Base-by-base conservation (phyloP, 352 stramenopile genomes). In the Pythium angustatum region DNA sequence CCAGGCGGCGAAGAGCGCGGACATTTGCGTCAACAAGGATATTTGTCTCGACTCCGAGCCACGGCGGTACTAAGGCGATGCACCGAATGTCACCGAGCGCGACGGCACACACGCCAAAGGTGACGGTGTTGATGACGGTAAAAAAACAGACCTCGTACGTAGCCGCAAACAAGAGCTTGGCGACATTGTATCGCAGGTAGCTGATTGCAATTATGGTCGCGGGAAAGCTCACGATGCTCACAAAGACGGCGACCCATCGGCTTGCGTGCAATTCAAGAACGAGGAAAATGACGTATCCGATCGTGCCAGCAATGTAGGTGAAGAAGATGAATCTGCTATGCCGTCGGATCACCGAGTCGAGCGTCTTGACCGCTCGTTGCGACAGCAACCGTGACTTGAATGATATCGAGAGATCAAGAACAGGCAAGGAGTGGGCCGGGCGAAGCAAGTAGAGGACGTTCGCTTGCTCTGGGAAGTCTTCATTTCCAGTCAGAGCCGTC, bases 11-110 rank as follows among this genome's bases (percentile, higher is more conserved):
- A 19, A 56, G 24, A 4, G 44, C 57, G 31, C 31, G 45, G 7
- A 56, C 33, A 17, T 56, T 56, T 5, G 57, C 44, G 17, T 64
- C 57, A 15, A 56, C 22, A 9, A 64, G 11, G n/a, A 63, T 54
- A 24, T 56, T 64, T 21, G 28, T 27, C 34, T 56, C 31, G 21
- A 56, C 36, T 30, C 57, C 43, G 8, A 52, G n/a, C 48, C 41
- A 66, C 5, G n/a, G 19, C 26, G 30, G n/a, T 5, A 62, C 9
- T 4, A 62, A 19, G 11, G 36, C 14, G 19, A 50, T 2, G 31
- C 19, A 43, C 14, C 62, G 31, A n/a, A 58, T 38, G 21, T 48
- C 62, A 7, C 52, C 30, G 5, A 64, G 30, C 1, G 21, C 45
- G 21, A 64, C 44, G 11, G 5, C 56, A 14, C 34, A 41, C 11